Conservation (phyloP, 2,329 filamentous ascomycete species). For the Cercospora canescens region DNA sequence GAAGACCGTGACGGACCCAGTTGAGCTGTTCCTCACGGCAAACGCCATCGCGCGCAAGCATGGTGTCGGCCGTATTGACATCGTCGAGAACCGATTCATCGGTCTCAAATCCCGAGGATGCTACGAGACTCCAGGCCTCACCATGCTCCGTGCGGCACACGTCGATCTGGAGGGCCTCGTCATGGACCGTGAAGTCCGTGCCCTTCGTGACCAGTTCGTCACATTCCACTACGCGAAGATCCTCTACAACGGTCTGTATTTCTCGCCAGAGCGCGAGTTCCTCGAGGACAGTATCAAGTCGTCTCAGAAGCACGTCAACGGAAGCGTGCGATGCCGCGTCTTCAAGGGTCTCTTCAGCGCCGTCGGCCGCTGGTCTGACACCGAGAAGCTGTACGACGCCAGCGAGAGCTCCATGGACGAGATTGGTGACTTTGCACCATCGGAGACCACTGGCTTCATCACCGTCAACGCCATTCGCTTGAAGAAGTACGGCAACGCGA, state of each 20-base stretch:
- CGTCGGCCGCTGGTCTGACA: conserved; percentile 60
- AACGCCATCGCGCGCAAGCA: conserved; percentile 71
- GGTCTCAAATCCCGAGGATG: conserved; percentile 79
- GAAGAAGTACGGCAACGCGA: conserved; percentile 46
- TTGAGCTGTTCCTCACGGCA: conserved; percentile 70
- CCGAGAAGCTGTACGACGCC: conserved; percentile 69
- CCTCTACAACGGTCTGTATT: conserved; percentile 65
- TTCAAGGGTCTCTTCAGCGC: conserved; percentile 69
- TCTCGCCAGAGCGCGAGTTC: conserved; percentile 71
- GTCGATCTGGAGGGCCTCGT: conserved; percentile 66
- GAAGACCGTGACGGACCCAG: conserved; percentile 65
- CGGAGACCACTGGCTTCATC: conserved; percentile 69
- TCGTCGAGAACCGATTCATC: conserved; percentile 79
- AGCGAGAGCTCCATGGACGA: conserved; percentile 70
- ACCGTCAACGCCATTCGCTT: conserved; percentile 65
- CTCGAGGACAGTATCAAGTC: conserved; percentile 64
- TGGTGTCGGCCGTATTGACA: conserved; percentile 79
- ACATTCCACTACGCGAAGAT: conserved; percentile 63
- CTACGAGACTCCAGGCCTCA: conserved; percentile 69
- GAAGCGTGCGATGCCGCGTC: conserved; percentile 60
- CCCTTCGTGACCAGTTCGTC: conserved; percentile 70
- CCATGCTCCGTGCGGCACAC: conserved; percentile 58
- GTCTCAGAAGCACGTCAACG: conserved; percentile 63
- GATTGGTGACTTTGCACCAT: conserved; percentile 66
- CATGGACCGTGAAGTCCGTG: conserved; percentile 67